Base-by-base conservation (phyloP, 768 basidiomycete species). In the Pleurotus eryngii region DNA sequence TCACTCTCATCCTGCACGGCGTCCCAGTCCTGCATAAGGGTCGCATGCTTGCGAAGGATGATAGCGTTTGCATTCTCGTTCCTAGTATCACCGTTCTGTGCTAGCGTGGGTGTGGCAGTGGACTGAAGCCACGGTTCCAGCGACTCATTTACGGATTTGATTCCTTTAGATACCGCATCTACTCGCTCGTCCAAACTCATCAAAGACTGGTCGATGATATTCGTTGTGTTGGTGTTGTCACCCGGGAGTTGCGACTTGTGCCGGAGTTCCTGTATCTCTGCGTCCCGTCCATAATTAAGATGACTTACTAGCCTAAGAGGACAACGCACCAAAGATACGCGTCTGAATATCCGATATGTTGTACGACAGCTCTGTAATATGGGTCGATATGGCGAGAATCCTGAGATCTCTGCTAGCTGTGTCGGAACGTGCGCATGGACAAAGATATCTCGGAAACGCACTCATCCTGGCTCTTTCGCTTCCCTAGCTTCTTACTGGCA, bases 181-280 rank as follows among this genome's bases (percentile, higher is more conserved):
- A 94, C 76, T 49, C 86, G 84, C 73, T 91, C 90, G 61, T 94
- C 86, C 57, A 95, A 80, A 58, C 72, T 82, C 73, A 89, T 86
- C 46, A 95, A 79, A 3, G 91, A 89, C 62, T 89, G 82, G 68
- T 95, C 92, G 60, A 95, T 92, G 59, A 85, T 80, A 57, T 77
- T 76, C 1, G 88, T 87, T 45, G 86, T 83, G 55, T 76, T 77
- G 2, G 80, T 76, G 46, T 75, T 76, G 56, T 86, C 84, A 24
- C 75, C 74, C 12, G 81, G 79, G 11, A 83, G 78, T 61, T 90
- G 87, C 15, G 89, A 87, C 64, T 89, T 91, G 73, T 96, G 94
- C 43, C 94, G 87, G 45, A 95, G 80, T 70, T 96, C 94, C 71
- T 96, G 92, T 50, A 95, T 93, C 74, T 95, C 93, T 95, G 65